A percentile compares a stretch with the other conserved stretches of the same genome.
These are phyloP conservation scores for Massariosphaeria phaeospora DNA, from an alignment of 495 filamentous ascomycete genomes.

Conservation along the genomic window DNA sequence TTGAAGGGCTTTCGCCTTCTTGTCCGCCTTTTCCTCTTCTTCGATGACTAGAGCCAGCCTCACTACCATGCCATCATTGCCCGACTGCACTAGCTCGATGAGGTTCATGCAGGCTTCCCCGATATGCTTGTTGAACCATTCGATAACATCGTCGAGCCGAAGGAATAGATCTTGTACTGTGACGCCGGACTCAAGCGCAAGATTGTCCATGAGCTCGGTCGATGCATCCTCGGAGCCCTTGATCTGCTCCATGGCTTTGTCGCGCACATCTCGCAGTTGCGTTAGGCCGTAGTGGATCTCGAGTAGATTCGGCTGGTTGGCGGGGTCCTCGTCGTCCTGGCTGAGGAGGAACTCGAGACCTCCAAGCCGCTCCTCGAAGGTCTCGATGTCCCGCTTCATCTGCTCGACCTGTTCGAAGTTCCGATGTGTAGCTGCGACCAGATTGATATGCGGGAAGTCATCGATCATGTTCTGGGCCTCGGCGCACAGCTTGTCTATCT, in stretches of 20 bases:
- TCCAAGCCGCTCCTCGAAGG: slow-evolving; percentile 69
- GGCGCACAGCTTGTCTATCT: slow-evolving; percentile 94
- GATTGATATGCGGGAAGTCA: slow-evolving; percentile 95
- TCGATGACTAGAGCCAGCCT: slow-evolving; percentile 85
- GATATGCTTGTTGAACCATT: slow-evolving; percentile 93
- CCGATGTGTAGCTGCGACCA: slow-evolving; percentile 85
- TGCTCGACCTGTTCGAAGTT: slow-evolving; percentile 88
- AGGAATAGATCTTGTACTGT: slow-evolving; percentile 86
- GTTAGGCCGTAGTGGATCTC: slow-evolving; percentile 86
- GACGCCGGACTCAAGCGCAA: slow-evolving; percentile 53
- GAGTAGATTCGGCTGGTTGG: slow-evolving; percentile 89
- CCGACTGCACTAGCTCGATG: slow-evolving; percentile 75
- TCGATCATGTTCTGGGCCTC: slow-evolving; percentile 93
- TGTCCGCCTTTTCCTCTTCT: slow-evolving; percentile 93
- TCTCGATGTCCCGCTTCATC: slow-evolving; percentile 85
- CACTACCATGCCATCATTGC: slow-evolving; percentile 84
- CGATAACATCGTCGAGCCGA: slow-evolving; percentile 78
- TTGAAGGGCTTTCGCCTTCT: slow-evolving; percentile 80
- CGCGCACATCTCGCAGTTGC: slow-evolving; percentile 82
- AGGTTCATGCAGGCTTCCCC: slow-evolving; percentile 82
- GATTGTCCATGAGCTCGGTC: slow-evolving; percentile 42
- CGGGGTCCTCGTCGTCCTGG: slow-evolving; percentile 76
- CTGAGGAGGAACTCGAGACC: slow-evolving; percentile 68
- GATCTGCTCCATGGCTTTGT: slow-evolving; percentile 88
- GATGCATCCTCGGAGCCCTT: slow-evolving; percentile 31